Conservation (phyloP, 2,329 filamentous ascomycete genomes). For the Magnaporthiopsis poae region DNA sequence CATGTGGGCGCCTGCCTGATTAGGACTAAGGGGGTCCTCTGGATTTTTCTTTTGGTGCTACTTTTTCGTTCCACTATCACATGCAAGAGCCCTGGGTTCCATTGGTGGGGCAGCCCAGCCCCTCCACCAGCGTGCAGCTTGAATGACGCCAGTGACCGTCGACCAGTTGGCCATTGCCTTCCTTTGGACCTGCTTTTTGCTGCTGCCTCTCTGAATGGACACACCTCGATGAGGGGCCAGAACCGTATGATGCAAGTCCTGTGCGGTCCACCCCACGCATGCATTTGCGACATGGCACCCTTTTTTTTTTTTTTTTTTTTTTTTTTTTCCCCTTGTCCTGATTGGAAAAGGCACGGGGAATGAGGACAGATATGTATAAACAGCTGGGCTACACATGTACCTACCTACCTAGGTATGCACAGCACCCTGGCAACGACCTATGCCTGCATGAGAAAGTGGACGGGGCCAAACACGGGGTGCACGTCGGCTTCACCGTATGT, state of each 20-base stretch:
- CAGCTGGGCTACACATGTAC: too few relatives aligned
- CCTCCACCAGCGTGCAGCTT: background rate
- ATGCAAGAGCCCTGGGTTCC: background rate
- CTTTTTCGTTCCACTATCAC: background rate
- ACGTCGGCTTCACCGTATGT: background rate
- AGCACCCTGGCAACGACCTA: too few relatives aligned
- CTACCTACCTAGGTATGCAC: background rate
- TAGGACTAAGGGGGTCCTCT: background rate
- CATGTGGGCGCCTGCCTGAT: background rate
- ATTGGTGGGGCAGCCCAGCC: background rate
- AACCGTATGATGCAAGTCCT: background rate
- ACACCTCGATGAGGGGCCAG: background rate
- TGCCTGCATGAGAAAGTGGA: background rate
- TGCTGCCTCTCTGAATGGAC: background rate
- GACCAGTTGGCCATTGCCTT: background rate
- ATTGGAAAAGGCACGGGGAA: background rate
- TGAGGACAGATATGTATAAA: background rate
- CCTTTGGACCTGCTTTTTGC: background rate
- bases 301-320: too few relatives aligned
- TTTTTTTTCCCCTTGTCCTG: background rate
- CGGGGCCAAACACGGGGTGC: background rate
- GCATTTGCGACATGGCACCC: background rate
- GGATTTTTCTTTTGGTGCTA: background rate
- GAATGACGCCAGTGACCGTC: background rate
- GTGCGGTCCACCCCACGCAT: background rate